phyloP scores from a whole-genome alignment of 1,139 yeast species.

The Kazachstania sp. region DNA sequence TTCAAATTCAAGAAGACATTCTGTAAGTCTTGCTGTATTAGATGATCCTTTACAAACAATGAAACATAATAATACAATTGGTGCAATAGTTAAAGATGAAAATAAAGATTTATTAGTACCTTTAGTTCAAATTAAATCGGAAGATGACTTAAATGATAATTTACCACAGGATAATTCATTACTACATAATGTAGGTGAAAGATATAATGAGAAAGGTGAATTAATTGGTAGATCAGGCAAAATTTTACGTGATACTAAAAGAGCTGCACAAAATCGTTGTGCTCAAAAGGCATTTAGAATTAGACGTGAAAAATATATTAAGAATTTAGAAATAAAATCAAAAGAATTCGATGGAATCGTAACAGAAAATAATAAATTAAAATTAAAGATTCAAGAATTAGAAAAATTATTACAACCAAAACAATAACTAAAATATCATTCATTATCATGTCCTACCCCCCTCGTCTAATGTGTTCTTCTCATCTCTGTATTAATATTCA shows the following conservation, averaged over 20 bases:
- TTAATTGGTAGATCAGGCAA: slow-evolving; percentile 35
- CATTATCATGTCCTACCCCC: neutral
- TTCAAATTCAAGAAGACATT: slow-evolving; percentile 7
- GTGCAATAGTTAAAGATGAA: neutral
- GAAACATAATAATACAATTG: neutral
- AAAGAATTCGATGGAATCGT: slow-evolving; percentile 51
- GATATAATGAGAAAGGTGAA: slow-evolving; percentile 17
- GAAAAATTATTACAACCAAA: neutral
- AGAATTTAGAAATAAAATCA: slow-evolving; percentile 66
- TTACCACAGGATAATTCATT: neutral
- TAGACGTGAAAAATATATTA: slow-evolving; percentile 68
- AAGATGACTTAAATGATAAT: neutral
- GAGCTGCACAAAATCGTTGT: slow-evolving; percentile 82
- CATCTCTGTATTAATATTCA: neutral
- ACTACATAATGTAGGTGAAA: slow-evolving; percentile 11
- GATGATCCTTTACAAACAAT: neutral
- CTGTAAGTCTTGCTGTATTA: slow-evolving; percentile 2
- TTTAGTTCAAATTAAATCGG: neutral
- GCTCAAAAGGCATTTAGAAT: slow-evolving; percentile 86
- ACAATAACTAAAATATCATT: neutral
- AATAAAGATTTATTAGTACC: neutral
- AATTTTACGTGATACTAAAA: slow-evolving; percentile 55
- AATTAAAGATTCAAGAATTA: slow-evolving; percentile 1
- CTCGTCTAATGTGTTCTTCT: neutral
- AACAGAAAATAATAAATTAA: slow-evolving; percentile 11